Percentiles rank a stretch among this genome's conserved stretches.
Conservation (phyloP, 2,329 filamentous ascomycete genomes). For the Colletotrichum abscissum region DNA sequence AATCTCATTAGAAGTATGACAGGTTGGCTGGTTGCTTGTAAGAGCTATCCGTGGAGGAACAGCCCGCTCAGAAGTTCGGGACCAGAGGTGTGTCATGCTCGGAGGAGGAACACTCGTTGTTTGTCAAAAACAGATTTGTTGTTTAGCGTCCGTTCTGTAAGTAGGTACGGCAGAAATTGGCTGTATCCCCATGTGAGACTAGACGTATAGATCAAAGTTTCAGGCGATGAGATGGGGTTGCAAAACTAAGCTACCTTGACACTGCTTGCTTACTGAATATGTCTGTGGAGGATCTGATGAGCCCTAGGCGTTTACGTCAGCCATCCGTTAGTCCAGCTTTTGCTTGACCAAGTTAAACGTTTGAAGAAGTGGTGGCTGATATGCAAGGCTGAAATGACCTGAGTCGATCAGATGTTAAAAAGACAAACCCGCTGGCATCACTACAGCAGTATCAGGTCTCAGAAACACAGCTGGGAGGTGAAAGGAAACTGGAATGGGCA, state of each 20-base stretch:
- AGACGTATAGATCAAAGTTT: background rate
- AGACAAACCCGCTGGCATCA: background rate
- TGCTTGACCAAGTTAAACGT: background rate
- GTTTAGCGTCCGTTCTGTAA: background rate
- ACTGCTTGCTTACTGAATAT: background rate
- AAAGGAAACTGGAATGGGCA: constrained; percentile 1
- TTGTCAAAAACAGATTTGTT: background rate
- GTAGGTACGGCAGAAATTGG: no score
- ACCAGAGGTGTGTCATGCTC: background rate
- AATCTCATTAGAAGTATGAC: background rate
- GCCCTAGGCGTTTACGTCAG: background rate
- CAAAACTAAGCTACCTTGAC: background rate
- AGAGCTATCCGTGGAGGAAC: background rate
- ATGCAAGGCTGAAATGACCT: background rate
- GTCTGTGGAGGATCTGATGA: background rate
- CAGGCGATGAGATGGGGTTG: background rate
- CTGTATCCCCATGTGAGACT: background rate
- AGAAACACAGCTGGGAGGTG: background rate
- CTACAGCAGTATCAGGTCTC: background rate
- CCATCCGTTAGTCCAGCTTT: background rate
- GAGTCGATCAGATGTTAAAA: background rate
- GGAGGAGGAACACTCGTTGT: background rate
- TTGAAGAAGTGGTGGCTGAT: background rate
- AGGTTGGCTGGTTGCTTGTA: background rate
- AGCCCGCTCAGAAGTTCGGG: background rate